These are phyloP conservation scores for Alternaria gaisen DNA, from an alignment of 2,329 filamentous ascomycete genomes.

Conservation along the genomic window DNA sequence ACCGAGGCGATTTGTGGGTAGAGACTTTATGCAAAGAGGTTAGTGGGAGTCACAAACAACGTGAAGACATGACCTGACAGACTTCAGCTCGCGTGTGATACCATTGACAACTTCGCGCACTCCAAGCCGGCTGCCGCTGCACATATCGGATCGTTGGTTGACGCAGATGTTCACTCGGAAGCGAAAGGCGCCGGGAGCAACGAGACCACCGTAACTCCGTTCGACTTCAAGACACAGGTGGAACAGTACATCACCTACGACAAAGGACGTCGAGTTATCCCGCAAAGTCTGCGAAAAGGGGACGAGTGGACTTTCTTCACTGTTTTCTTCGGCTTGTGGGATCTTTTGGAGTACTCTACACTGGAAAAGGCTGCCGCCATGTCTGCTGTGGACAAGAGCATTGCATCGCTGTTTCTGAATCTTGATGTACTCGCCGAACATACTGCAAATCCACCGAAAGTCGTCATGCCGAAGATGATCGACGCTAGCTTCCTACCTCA, in stretches of 20 bases:
- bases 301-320: slow-evolving; percentile 49
- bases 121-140: slow-evolving; percentile 34
- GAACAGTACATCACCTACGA: slow-evolving; percentile 46
- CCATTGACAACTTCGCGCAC: slow-evolving; percentile 50
- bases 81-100: slow-evolving; percentile 47
- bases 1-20: slow-evolving; percentile 47
- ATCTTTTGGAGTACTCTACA: slow-evolving; percentile 45
- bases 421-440: slow-evolving; percentile 46
- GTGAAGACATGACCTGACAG: slow-evolving; percentile 30
- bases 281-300: slow-evolving; percentile 26
- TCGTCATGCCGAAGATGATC: slow-evolving; percentile 44
- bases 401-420: slow-evolving; percentile 45
- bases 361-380: slow-evolving; percentile 40
- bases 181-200: slow-evolving; percentile 28
- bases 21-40: slow-evolving; percentile 51
- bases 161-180: slow-evolving; percentile 43
- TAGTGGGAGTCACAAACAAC: slow-evolving; percentile 27
- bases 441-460: slow-evolving; percentile 30
- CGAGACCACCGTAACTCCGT: slow-evolving; percentile 27
- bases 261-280: slow-evolving; percentile 26
- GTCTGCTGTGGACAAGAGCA: slow-evolving; percentile 44
- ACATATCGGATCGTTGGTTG: slow-evolving; percentile 42
- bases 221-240: slow-evolving; percentile 51
- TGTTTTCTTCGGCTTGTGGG: slow-evolving; percentile 50
- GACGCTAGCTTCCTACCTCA: slow-evolving; percentile 50